phyloP scores from a whole-genome alignment of 495 filamentous ascomycete genomes.

The Parmelia sp. region DNA sequence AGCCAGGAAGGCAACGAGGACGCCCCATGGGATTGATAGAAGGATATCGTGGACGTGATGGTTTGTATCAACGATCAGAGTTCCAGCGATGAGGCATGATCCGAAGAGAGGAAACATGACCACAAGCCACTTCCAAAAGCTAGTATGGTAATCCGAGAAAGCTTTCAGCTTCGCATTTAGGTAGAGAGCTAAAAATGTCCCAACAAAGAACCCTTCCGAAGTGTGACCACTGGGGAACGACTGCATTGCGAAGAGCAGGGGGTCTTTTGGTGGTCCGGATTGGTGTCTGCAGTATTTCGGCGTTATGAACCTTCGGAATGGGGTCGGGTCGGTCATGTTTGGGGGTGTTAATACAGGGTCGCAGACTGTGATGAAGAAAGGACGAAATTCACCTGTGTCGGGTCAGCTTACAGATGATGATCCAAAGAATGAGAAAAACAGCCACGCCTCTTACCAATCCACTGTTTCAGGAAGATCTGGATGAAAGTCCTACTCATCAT shows the following conservation, averaged over 20 bases:
- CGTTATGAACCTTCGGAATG: background rate
- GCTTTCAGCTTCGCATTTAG: conserved; percentile 61
- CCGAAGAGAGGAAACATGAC: conserved; percentile 35
- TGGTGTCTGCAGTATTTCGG: background rate
- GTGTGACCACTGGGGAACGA: conserved; percentile 58
- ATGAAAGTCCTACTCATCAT: conserved; percentile 13
- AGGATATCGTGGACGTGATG: conserved; percentile 21
- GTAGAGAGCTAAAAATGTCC: conserved; percentile 53
- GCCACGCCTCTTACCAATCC: conserved; percentile 9
- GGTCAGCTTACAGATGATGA: background rate
- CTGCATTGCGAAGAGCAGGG: conserved; percentile 37
- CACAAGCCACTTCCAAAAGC: conserved; percentile 36
- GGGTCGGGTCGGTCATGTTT: background rate
- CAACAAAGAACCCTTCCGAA: conserved; percentile 52
- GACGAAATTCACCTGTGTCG: conserved; percentile 14
- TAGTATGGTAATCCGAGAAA: conserved; percentile 47
- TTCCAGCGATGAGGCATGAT: conserved; percentile 30
- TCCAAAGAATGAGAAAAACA: too few relatives aligned
- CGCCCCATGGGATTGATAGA: conserved; percentile 15
- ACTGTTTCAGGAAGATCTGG: conserved; percentile 19
- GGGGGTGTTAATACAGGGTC: background rate
- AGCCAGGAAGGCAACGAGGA: conserved; percentile 14
- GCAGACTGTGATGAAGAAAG: conserved; percentile 21
- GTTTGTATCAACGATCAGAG: conserved; percentile 16
- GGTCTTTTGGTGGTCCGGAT: background rate